Conservation (phyloP, 371 early-diverging fungal genomes). For the Dichotomocladium elegans region DNA sequence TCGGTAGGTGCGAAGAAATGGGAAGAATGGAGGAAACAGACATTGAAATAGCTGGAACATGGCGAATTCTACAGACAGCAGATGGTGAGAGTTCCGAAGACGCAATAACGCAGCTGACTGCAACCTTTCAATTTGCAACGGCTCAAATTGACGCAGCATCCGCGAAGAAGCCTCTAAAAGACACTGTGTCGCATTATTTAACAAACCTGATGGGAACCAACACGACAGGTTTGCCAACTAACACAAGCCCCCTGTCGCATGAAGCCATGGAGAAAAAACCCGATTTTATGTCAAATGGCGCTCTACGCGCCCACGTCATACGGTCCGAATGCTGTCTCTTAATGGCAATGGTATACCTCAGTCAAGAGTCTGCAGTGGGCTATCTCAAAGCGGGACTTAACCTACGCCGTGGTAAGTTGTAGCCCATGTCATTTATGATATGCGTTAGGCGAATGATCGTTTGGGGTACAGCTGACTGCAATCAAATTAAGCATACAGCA, state of each 20-base stretch:
- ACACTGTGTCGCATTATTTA: constrained; percentile 24
- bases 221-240: constrained; percentile 23
- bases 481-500: constrained; percentile 28
- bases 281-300: constrained; percentile 49
- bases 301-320: constrained; percentile 51
- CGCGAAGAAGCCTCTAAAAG: constrained; percentile 39
- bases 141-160: constrained; percentile 46
- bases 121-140: constrained; percentile 40
- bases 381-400: constrained; percentile 56
- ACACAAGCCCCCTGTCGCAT: constrained; percentile 18
- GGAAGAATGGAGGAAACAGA: background rate
- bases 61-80: background rate
- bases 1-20: background rate
- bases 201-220: constrained; percentile 24
- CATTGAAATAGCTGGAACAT: background rate
- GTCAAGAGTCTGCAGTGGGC: constrained; percentile 52
- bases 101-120: constrained; percentile 38
- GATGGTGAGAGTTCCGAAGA: constrained; percentile 39
- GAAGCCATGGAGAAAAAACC: constrained; percentile 16
- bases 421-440: too few relatives aligned
- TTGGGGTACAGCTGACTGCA: too few relatives aligned
- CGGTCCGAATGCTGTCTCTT: constrained; percentile 50
- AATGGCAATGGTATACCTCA: constrained; percentile 49
- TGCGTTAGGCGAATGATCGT: too few relatives aligned
- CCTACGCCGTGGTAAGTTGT: constrained; percentile 44